A percentile compares a stretch with the other conserved stretches of the same genome.
These are phyloP conservation scores for Yamadazyma triangularis DNA, from an alignment of 1,139 yeast genomes.

Conservation along the genomic window DNA sequence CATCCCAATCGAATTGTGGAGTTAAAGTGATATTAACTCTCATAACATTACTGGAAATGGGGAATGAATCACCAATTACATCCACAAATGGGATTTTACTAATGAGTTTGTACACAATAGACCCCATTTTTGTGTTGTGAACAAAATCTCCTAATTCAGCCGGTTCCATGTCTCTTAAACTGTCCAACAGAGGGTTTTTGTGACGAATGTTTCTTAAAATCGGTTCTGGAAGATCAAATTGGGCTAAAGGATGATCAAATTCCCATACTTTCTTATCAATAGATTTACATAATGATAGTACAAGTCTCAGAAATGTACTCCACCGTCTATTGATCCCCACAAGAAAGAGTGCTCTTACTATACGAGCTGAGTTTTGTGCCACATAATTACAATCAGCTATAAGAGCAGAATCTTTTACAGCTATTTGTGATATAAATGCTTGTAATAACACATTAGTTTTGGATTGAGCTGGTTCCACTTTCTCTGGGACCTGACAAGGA, in stretches of 20 bases:
- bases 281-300: constrained; percentile 79
- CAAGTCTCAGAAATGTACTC: constrained; percentile 74
- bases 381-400: constrained; percentile 87
- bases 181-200: constrained; percentile 65
- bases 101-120: constrained; percentile 54
- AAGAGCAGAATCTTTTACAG: constrained; percentile 73
- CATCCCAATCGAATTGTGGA: constrained; percentile 86
- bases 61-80: constrained; percentile 81
- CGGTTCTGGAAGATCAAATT: constrained; percentile 73
- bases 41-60: constrained; percentile 84
- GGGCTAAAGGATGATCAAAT: constrained; percentile 85
- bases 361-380: constrained; percentile 93
- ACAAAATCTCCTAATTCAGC: constrained; percentile 85
- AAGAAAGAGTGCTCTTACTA: constrained; percentile 82
- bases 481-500: constrained; percentile 83
- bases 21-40: constrained; percentile 66
- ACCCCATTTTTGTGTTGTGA: constrained; percentile 75
- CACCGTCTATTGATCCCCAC: constrained; percentile 85
- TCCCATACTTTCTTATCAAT: constrained; percentile 85
- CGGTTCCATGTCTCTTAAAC: constrained; percentile 66
- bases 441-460: constrained; percentile 87
- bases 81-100: constrained; percentile 71
- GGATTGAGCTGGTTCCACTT: constrained; percentile 70
- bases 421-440: constrained; percentile 76
- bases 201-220: constrained; percentile 59